phyloP scores from a whole-genome alignment of 306 rosid species.

The Ziziphus jujuba region DNA sequence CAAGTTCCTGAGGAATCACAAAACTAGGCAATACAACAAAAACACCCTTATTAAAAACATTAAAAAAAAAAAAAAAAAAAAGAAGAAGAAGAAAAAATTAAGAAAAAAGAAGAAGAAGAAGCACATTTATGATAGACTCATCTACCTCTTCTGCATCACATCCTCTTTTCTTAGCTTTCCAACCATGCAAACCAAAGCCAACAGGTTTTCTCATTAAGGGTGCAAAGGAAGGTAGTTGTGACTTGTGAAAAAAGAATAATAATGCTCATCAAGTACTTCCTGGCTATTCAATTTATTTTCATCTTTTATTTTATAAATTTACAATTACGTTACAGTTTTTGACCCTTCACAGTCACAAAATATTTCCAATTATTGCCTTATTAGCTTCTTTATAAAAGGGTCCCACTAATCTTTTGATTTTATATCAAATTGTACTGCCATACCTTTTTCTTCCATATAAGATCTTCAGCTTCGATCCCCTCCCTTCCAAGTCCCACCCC shows the following conservation, averaged over 20 bases:
- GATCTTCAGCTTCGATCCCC: no score
- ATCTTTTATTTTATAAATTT: not conserved
- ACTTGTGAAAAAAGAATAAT: conserved; percentile 14
- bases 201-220: conserved; percentile 39
- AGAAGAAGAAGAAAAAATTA: not conserved
- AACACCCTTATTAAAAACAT: no score
- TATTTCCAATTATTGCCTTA: conserved; percentile 14
- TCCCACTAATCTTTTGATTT: conserved; percentile 46
- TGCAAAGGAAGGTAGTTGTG: conserved; percentile 35
- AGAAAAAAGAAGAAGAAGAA: not conserved
- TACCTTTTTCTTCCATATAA: conserved; percentile 32
- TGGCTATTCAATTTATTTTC: not conserved
- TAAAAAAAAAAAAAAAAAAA: not conserved
- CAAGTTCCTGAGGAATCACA: conserved; percentile 31
- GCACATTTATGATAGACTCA: conserved; percentile 48
- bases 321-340: no score
- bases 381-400: conserved; percentile 6
- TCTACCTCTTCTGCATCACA: conserved; percentile 44
- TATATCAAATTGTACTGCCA: conserved; percentile 47
- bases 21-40: conserved; percentile 24
- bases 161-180: conserved; percentile 42
- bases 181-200: conserved; percentile 25
- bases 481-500: no score
- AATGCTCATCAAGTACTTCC: conserved; percentile 15
- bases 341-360: conserved; percentile 6